Base-by-base conservation (phyloP, 495 filamentous ascomycete genomes). In the Xylaria cubensis region DNA sequence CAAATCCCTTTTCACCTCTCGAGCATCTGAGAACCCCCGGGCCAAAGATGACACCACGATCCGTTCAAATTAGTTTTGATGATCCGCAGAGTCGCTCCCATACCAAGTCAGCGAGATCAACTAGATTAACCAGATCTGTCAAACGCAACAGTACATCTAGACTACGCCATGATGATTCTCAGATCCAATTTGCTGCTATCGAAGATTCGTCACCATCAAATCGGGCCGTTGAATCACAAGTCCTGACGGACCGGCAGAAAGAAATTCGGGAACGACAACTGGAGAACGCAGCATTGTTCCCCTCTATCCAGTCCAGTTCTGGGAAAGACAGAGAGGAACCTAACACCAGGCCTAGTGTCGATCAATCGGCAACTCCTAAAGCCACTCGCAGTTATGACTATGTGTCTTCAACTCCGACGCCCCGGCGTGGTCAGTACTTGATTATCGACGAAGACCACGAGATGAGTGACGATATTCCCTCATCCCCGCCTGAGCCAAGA, bases 401-500 rank as follows among this genome's bases (percentile, higher is more conserved):
- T 74, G 84, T 95, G 53, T 89, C 88, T 3, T 97, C 92, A n/a
- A 96, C 94, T 10, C 94, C 94, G 1, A 97, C 94, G 0, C 93
- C 93, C 9, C 79, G 85, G 8, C 79, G 85, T 75, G 83, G 78
- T 79, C 89, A 76, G 82, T 70, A 79, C 19, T 64, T 79, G 19
- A 68, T 80, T 12, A 79, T 85, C 7, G 76, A 79, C 0, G 81
- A 83, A 15, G 80, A 85, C 19, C 74, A 80, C 48, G 83, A 84
- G 42, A 78, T 82, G 76, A 79, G 70, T 3, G 87, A 86, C 21
- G 83, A 83, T 48, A 42, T 78, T 59, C 84, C 84, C 12, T 90
- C 87, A 6, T 89, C 88, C 4, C 87, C 88, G 7, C 88, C 86
- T 1, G 82, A 85, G 69, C 81, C 82, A 7, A 79, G 84, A 63